Evolutionary conservation across 495 filamentous ascomycete species (phyloP).

Genomic region (Neurospora sp.): DNA sequence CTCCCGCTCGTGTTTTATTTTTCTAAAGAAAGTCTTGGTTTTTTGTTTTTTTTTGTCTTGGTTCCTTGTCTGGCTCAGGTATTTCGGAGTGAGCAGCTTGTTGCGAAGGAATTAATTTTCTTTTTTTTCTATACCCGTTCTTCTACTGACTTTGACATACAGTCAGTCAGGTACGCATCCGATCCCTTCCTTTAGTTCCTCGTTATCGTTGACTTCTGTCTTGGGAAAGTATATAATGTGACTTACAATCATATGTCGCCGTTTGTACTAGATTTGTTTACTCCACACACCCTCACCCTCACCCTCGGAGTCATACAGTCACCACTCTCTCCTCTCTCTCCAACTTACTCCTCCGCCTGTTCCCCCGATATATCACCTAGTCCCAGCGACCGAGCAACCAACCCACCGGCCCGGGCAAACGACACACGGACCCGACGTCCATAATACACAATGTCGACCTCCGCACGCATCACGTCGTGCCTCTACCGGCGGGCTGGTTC

Average conservation of each 20-base stretch:
- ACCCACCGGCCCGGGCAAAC: background rate
- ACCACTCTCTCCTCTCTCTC: background rate
- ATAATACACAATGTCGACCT: conserved; percentile 15
- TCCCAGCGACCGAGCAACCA: background rate
- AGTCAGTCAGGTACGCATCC: background rate
- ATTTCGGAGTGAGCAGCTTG: background rate
- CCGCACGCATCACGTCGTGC: conserved; percentile 17
- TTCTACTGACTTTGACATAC: background rate
- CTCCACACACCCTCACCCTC: background rate
- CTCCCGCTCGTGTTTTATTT: background rate
- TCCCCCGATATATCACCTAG: background rate
- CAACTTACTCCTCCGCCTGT: background rate
- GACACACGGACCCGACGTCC: background rate
- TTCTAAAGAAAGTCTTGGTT: background rate
- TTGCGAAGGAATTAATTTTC: background rate
- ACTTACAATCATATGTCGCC: background rate
- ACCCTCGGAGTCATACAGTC: background rate
- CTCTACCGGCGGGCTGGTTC: conserved; percentile 19
- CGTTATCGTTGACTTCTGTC: background rate
- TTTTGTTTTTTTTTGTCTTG: background rate
- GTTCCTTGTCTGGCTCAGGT: background rate
- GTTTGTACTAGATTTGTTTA: background rate
- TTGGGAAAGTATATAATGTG: background rate
- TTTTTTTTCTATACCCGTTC: background rate
- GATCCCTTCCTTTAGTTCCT: background rate